A percentile compares a stretch with the other conserved stretches of the same genome.
Evolutionary conservation across 2,329 filamentous ascomycete species (phyloP).

Genomic region (Dactylonectria macrodidyma): DNA sequence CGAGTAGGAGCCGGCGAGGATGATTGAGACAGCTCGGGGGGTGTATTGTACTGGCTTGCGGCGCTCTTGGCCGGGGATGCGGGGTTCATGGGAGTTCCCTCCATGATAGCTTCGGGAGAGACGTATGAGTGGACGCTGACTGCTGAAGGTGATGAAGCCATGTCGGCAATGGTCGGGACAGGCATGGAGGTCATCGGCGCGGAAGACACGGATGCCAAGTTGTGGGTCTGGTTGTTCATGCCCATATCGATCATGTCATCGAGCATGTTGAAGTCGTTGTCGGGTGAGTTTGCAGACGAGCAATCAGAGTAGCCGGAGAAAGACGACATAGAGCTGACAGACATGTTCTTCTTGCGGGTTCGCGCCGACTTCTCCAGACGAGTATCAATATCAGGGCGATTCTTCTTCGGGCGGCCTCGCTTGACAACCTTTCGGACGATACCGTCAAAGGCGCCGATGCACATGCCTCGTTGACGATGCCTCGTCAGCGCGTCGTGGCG

Average conservation of each 20-base stretch:
- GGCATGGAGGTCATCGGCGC: constrained; percentile 57
- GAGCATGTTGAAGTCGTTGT: constrained; percentile 62
- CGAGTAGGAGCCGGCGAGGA: constrained; percentile 68
- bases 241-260: constrained; percentile 65
- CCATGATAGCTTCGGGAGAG: constrained; percentile 63
- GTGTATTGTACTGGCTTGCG: constrained; percentile 69
- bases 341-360: constrained; percentile 70
- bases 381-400: constrained; percentile 69
- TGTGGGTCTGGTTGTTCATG: constrained; percentile 46
- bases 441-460: constrained; percentile 93
- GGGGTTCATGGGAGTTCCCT: constrained; percentile 55
- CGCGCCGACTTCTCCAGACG: constrained; percentile 70
- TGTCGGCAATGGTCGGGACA: constrained; percentile 52
- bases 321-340: constrained; percentile 65
- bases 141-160: constrained; percentile 58
- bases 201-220: constrained; percentile 60
- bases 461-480: constrained; percentile 96
- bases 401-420: constrained; percentile 75
- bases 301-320: constrained; percentile 71
- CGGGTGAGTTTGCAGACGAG: constrained; percentile 68
- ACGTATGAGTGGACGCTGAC: constrained; percentile 60
- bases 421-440: constrained; percentile 73
- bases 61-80: constrained; percentile 66
- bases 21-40: constrained; percentile 73
- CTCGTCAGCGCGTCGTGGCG: constrained; percentile 95